Percentiles rank a stretch among this genome's conserved stretches.
Conservation (phyloP, 192 early-diverging fungal genomes). For the Phycomyces blakesleeanus region DNA sequence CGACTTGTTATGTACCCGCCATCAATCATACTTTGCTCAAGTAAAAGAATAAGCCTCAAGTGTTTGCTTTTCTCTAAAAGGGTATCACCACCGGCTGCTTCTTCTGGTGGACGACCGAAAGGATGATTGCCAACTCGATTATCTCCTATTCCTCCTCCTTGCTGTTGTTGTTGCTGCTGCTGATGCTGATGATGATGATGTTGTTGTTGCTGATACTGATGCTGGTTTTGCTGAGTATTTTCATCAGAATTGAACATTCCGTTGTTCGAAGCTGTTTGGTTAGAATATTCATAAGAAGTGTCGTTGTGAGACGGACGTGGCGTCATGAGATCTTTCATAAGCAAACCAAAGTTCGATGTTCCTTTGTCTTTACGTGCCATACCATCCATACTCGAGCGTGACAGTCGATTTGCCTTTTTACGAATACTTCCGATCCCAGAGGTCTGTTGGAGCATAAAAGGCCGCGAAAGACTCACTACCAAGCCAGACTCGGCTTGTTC, state of each 20-base stretch:
- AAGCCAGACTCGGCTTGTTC: not conserved
- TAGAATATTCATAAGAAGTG: not conserved
- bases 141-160: no score
- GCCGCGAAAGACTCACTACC: not conserved
- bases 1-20: constrained; percentile 21
- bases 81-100: not conserved
- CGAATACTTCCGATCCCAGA: constrained; percentile 5
- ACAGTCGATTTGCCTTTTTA: constrained; percentile 14
- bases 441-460: not conserved
- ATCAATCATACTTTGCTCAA: constrained; percentile 28
- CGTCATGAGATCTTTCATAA: constrained; percentile 1
- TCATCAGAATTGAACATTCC: not conserved
- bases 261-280: not conserved
- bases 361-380: constrained; percentile 1
- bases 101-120: not conserved
- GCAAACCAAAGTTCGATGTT: not conserved
- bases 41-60: constrained; percentile 11
- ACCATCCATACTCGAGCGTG: constrained; percentile 20
- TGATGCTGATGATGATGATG: no score
- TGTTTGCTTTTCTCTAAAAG: constrained; percentile 1
- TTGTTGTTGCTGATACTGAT: no score
- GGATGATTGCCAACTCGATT: not conserved
- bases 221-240: not conserved
- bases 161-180: no score
- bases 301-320: not conserved